Base-by-base conservation (phyloP, 2,329 filamentous ascomycete genomes). In the Ophiostoma australiae region DNA sequence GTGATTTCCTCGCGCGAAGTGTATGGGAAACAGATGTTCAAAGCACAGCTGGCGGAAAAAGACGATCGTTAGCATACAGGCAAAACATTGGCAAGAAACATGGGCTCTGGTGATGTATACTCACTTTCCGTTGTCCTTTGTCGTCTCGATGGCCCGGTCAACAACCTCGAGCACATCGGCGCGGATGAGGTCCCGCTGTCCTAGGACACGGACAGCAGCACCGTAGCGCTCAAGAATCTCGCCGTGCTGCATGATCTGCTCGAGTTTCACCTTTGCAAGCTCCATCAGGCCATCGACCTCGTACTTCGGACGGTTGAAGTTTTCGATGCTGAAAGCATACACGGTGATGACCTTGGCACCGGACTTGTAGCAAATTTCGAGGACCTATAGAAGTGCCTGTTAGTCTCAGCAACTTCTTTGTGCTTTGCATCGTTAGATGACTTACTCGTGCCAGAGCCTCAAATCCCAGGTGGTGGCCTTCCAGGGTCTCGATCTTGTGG, bases 1-100 rank as follows among this genome's bases (percentile, higher is more conserved):
- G 94, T 96, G 75, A 99, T 98, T 79, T 99, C 95, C 77, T 97
- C 93, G 74, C 95, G 87, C 4, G 94, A 97, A 0, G 95, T 98
- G 78, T 99, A 99, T 0, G 95, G 95, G 77, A 98, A 98, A 83
- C 95, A 99, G 74, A 99, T 93, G 78, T 99, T 99, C 69, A 99
- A 83, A 39, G 86, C 81, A 35, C 84, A 82, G 70, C 86, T 88
- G 69, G 6, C 13, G 23, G 6, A 11, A 15, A 7, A n/a, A 31
- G n/a, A 63, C 8, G 39, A 55, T 7, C 33, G 27, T 8, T 8
- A 41, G 27, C 44, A 48, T n/a, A n/a, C n/a, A 52, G 3, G 0
- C 8, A 39, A 27, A 67, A 5, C 5, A 33, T 0, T 17, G 1
- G 48, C 20, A 31, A 35, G 15, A 31, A 13, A 27, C 4, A 63